A percentile compares a stretch with the other conserved stretches of the same genome.
phyloP scores from a whole-genome alignment of 2,329 filamentous ascomycete species.

The Monilinia polystroma region DNA sequence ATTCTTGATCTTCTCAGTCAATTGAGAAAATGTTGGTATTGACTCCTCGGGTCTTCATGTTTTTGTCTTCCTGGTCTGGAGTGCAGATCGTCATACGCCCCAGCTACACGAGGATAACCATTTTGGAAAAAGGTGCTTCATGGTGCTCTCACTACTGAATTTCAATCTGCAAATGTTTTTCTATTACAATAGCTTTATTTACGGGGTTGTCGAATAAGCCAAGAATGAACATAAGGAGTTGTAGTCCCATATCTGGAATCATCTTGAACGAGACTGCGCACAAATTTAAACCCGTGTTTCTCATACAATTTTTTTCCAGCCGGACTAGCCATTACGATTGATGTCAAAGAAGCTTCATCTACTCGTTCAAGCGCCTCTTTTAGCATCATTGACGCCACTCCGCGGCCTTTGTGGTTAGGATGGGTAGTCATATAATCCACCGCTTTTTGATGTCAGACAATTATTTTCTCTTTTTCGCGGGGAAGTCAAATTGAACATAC shows the following conservation, averaged over 20 bases:
- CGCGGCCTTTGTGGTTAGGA: neutral
- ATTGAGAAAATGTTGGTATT: too few relatives aligned
- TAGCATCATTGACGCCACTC: neutral
- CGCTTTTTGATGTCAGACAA: neutral
- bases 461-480: neutral
- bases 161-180: too few relatives aligned
- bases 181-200: neutral
- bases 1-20: too few relatives aligned
- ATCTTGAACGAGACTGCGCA: conserved; percentile 4
- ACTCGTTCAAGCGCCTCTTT: neutral
- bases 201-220: neutral
- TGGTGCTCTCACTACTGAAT: too few relatives aligned
- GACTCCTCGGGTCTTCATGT: too few relatives aligned
- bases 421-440: neutral
- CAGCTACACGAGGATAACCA: too few relatives aligned
- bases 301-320: neutral
- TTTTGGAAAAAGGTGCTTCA: too few relatives aligned
- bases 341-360: neutral
- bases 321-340: conserved; percentile 2
- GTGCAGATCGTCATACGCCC: too few relatives aligned
- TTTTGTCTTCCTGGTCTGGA: too few relatives aligned
- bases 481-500: neutral
- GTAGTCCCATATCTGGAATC: neutral
- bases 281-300: neutral
- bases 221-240: neutral